These are phyloP conservation scores for Poa annua DNA, from an alignment of 176 grass and related monocot species.

Conservation along the genomic window DNA sequence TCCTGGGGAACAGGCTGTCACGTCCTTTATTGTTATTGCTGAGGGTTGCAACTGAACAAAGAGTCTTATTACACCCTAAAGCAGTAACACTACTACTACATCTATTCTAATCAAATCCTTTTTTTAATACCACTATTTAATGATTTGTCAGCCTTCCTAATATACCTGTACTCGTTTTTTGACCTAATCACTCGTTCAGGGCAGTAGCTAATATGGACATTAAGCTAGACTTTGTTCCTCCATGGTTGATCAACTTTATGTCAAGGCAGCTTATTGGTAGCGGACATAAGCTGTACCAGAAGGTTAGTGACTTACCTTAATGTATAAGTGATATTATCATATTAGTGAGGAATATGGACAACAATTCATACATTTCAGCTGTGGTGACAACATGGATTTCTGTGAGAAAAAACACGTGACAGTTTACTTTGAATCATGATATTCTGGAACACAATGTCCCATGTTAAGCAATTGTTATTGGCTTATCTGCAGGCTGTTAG, in stretches of 20 bases:
- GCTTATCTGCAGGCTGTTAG: conserved; percentile 71
- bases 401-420: background rate
- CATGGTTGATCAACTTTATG: conserved; percentile 91
- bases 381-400: conserved; percentile 13
- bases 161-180: conserved; percentile 11
- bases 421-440: conserved; percentile 2
- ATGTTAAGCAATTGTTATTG: conserved; percentile 19
- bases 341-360: background rate
- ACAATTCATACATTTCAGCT: conserved; percentile 31
- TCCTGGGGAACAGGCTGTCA: background rate
- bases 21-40: background rate
- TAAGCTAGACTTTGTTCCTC: conserved; percentile 94
- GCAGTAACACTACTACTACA: background rate
- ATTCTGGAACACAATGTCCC: background rate
- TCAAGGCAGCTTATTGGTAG: conserved; percentile 91
- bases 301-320: conserved; percentile 50
- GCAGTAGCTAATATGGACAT: conserved; percentile 93
- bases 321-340: background rate
- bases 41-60: background rate
- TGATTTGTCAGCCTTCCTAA: conserved; percentile 13
- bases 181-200: conserved; percentile 57
- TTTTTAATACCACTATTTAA: background rate
- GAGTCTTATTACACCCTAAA: background rate
- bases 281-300: conserved; percentile 86
- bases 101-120: conserved; percentile 19